Conservation (phyloP, 1,284 basidiomycete genomes). For the Moesziomyces globuligerus region DNA sequence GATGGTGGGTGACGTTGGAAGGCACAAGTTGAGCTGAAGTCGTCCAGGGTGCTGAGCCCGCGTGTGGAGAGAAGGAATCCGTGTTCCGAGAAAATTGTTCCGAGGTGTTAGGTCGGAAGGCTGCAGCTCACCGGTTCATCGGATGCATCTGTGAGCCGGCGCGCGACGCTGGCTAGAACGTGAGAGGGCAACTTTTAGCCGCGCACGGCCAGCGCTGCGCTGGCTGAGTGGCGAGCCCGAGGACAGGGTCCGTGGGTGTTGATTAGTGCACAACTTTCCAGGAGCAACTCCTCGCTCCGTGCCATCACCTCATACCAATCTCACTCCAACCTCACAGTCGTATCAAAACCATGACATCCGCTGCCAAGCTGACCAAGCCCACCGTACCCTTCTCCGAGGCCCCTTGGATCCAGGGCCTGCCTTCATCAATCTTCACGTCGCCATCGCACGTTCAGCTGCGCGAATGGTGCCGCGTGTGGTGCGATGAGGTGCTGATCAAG, state of each 20-base stretch:
- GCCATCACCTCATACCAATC: too few relatives aligned
- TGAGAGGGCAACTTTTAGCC: neutral
- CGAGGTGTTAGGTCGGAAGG: neutral
- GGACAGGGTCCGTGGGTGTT: neutral
- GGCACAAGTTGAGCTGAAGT: neutral
- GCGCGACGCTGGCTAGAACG: neutral
- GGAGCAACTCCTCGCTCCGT: too few relatives aligned
- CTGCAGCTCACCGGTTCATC: neutral
- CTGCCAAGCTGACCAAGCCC: slow-evolving; percentile 43
- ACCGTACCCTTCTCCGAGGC: slow-evolving; percentile 52
- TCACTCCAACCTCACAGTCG: neutral
- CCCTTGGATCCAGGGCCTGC: slow-evolving; percentile 52
- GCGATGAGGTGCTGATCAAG: slow-evolving; percentile 46
- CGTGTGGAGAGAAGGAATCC: neutral
- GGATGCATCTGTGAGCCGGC: neutral
- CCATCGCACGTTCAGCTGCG: slow-evolving; percentile 42
- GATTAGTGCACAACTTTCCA: too few relatives aligned
- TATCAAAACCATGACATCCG: slow-evolving; percentile 23
- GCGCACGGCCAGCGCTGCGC: too few relatives aligned
- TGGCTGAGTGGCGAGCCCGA: neutral
- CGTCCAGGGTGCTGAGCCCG: too few relatives aligned
- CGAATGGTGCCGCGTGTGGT: slow-evolving; percentile 46
- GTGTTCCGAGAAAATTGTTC: neutral
- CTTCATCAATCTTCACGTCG: slow-evolving; percentile 46
- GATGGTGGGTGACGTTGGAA: neutral